These are phyloP conservation scores for Ensete ventricosum DNA, from an alignment of 176 grass and related monocot species.

Conservation along the genomic window DNA sequence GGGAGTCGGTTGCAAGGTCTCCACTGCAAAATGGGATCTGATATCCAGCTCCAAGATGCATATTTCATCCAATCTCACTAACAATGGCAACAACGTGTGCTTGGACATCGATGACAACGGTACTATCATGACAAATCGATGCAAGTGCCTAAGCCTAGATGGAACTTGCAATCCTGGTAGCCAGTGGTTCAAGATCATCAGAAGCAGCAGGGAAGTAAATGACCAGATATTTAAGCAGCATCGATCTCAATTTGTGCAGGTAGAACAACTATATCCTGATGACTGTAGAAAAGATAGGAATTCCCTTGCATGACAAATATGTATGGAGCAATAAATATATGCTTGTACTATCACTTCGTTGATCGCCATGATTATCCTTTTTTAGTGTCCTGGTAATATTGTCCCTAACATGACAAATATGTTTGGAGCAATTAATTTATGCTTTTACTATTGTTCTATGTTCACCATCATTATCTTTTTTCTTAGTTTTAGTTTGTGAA, in stretches of 20 bases:
- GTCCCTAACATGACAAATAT: too few species aligned
- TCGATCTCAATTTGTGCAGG: background rate
- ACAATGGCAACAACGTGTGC: conserved; percentile 48
- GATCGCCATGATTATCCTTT: too few species aligned
- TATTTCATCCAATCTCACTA: conserved; percentile 44
- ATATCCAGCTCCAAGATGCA: conserved; percentile 74
- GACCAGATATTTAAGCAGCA: conserved; percentile 17
- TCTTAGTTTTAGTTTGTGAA: too few species aligned
- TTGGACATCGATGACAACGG: conserved; percentile 54
- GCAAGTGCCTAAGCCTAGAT: conserved; percentile 58
- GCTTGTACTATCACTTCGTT: too few species aligned
- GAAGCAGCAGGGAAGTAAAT: conserved; percentile 35
- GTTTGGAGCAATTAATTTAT: too few species aligned
- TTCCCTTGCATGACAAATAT: background rate
- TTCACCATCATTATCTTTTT: too few species aligned
- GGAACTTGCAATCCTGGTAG: conserved; percentile 60
- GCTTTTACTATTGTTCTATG: too few species aligned
- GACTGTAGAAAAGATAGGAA: background rate
- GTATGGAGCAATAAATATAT: background rate
- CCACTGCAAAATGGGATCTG: conserved; percentile 61
- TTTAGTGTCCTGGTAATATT: too few species aligned
- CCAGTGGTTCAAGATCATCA: conserved; percentile 88
- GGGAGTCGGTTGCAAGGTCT: conserved; percentile 38
- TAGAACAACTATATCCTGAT: background rate
- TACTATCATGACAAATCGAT: conserved; percentile 39